A percentile compares a stretch with the other conserved stretches of the same genome.
Evolutionary conservation across 2,329 filamentous ascomycete species (phyloP).

Genomic region (Aspergillus calidoustus): DNA sequence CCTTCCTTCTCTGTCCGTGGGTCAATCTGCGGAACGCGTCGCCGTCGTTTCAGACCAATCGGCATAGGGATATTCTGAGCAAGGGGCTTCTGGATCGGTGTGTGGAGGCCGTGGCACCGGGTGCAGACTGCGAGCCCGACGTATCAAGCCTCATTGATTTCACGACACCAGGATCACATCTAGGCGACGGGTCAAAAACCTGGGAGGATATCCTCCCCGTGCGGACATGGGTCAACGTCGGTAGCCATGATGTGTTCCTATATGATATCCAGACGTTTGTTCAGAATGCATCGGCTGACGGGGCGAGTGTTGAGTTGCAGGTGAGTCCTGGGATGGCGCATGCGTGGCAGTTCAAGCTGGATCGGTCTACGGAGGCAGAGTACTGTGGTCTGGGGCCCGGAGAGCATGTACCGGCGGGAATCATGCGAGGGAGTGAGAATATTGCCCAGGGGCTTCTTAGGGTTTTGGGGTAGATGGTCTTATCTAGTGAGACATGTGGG

Average conservation of each 20-base stretch:
- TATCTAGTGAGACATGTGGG: too few relatives aligned
- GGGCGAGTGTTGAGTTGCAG: background rate
- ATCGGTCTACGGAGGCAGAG: background rate
- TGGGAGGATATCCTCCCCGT: background rate
- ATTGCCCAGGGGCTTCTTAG: background rate
- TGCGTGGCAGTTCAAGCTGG: background rate
- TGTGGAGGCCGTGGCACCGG: background rate
- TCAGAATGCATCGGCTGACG: background rate
- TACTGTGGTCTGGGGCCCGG: background rate
- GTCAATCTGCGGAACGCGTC: background rate
- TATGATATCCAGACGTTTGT: slow-evolving; percentile 6
- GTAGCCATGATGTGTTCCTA: background rate
- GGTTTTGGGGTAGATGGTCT: too few relatives aligned
- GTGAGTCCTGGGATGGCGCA: background rate
- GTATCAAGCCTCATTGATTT: background rate
- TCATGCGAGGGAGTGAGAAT: slow-evolving; percentile 3
- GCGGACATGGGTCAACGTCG: slow-evolving; percentile 8
- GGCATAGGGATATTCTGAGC: slow-evolving; percentile 5
- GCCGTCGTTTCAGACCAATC: slow-evolving; percentile 2
- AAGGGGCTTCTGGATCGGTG: slow-evolving; percentile 12
- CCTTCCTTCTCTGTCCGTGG: slow-evolving; percentile 7
- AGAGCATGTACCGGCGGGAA: background rate
- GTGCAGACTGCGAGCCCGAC: background rate
- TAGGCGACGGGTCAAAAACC: background rate
- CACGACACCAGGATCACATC: background rate